Evolutionary conservation across 768 basidiomycete species (phyloP).

Genomic region (Leucogyrophana mollusca): DNA sequence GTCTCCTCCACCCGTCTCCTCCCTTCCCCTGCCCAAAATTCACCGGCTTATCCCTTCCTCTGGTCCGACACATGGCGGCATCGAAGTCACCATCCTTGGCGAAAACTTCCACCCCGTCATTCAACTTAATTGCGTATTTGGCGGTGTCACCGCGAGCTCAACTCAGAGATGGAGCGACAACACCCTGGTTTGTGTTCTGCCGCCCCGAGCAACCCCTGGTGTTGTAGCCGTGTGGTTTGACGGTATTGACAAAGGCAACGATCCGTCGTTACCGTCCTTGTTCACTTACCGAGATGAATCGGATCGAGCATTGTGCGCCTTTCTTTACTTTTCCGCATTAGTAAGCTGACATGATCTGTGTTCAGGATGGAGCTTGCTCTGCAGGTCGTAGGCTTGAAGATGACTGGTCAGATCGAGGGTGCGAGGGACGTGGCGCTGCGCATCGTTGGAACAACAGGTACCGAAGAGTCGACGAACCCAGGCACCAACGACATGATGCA

Average conservation of each 20-base stretch:
- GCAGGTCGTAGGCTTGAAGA: constrained; percentile 93
- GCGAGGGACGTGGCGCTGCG: constrained; percentile 92
- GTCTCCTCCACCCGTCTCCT: constrained; percentile 44
- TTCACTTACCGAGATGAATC: constrained; percentile 93
- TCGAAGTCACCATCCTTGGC: constrained; percentile 92
- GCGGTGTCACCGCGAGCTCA: constrained; percentile 75
- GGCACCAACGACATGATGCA: constrained; percentile 51
- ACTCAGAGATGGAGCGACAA: constrained; percentile 93
- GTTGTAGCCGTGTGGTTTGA: constrained; percentile 90
- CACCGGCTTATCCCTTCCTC: constrained; percentile 81
- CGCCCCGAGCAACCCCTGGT: constrained; percentile 78
- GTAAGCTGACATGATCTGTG: constrained; percentile 12
- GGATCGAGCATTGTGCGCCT: constrained; percentile 79
- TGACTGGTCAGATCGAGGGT: constrained; percentile 94
- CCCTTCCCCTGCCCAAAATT: constrained; percentile 66
- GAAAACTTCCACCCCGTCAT: constrained; percentile 81
- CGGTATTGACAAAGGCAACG: constrained; percentile 63
- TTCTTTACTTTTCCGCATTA: constrained; percentile 5
- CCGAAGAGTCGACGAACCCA: constrained; percentile 43
- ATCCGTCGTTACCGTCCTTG: constrained; percentile 52
- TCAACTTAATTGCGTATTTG: constrained; percentile 80
- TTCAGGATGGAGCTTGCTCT: constrained; percentile 91
- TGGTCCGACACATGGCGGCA: constrained; percentile 89
- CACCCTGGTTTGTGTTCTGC: constrained; percentile 88
- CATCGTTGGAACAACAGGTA: constrained; percentile 77